Evolutionary conservation across 768 basidiomycete genomes (phyloP).

Genomic region (Serpula lacrymans): DNA sequence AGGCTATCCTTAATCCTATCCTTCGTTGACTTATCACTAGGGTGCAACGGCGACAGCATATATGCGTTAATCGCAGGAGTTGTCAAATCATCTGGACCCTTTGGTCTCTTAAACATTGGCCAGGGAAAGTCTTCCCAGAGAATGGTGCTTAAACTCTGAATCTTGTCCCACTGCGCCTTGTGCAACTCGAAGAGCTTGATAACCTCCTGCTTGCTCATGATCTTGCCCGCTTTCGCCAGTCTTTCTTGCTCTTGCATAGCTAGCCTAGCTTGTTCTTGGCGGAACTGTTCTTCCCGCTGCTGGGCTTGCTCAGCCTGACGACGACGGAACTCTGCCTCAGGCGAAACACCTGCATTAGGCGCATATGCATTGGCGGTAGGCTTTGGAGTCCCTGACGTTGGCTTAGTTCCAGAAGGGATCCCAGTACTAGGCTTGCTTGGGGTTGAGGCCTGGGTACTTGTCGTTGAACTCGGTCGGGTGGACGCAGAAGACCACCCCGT

Average conservation of each 20-base stretch:
- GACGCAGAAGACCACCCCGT: slow-evolving; percentile 26
- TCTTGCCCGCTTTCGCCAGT: slow-evolving; percentile 38
- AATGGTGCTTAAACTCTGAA: slow-evolving; percentile 38
- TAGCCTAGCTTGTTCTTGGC: slow-evolving; percentile 59
- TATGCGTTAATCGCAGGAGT: slow-evolving; percentile 55
- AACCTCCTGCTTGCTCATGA: slow-evolving; percentile 56
- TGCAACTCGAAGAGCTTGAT: slow-evolving; percentile 55
- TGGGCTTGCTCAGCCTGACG: slow-evolving; percentile 61
- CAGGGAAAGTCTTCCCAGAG: slow-evolving; percentile 72
- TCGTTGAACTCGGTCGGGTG: slow-evolving; percentile 23
- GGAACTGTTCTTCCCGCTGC: slow-evolving; percentile 67
- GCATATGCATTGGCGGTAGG: slow-evolving; percentile 4
- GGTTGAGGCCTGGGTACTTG: slow-evolving; percentile 19
- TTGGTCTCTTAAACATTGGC: slow-evolving; percentile 62
- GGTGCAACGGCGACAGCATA: slow-evolving; percentile 54
- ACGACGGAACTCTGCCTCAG: slow-evolving; percentile 57
- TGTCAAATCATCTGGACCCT: slow-evolving; percentile 59
- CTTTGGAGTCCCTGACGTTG: slow-evolving; percentile 18
- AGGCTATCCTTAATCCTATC: slow-evolving; percentile 77
- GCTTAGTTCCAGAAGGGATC: slow-evolving; percentile 17
- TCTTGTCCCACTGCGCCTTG: slow-evolving; percentile 56
- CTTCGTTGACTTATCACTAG: slow-evolving; percentile 51
- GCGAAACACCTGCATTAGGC: background rate
- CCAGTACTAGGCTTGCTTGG: slow-evolving; percentile 23
- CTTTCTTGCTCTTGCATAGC: slow-evolving; percentile 51